Evolutionary conservation across 1,284 basidiomycete species (phyloP).

Genomic region (Trichosporon coremiiforme): DNA sequence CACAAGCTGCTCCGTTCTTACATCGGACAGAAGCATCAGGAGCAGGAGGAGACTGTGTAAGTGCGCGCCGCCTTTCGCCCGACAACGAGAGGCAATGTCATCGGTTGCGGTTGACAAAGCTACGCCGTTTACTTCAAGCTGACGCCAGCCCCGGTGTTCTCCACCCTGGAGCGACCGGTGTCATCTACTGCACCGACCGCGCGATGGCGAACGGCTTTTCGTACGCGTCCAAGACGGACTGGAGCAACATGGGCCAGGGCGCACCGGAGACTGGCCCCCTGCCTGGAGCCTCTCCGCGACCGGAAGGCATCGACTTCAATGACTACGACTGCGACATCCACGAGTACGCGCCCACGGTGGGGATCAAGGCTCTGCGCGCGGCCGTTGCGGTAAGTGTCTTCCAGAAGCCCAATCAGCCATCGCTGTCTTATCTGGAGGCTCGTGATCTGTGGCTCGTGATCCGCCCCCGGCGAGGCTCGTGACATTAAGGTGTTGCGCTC

Average conservation of each 20-base stretch:
- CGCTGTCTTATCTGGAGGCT: not conserved
- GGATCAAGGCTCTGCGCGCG: constrained; percentile 66
- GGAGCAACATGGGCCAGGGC: constrained; percentile 68
- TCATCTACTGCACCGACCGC: constrained; percentile 81
- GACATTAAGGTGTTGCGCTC: not conserved
- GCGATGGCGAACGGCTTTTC: constrained; percentile 74
- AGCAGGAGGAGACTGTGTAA: constrained; percentile 32
- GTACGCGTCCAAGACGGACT: constrained; percentile 66
- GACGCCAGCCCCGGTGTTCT: constrained; percentile 54
- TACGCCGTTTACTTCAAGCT: too few relatives aligned
- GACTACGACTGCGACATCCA: constrained; percentile 65
- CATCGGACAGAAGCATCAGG: constrained; percentile 31
- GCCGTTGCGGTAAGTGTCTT: constrained; percentile 40
- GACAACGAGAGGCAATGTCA: too few relatives aligned
- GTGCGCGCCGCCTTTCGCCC: not conserved
- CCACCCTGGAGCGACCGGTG: constrained; percentile 58
- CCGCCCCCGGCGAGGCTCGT: not conserved
- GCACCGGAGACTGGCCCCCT: constrained; percentile 63
- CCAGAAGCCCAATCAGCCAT: not conserved
- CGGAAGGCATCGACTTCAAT: constrained; percentile 63
- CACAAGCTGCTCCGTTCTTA: constrained; percentile 61
- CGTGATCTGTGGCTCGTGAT: not conserved
- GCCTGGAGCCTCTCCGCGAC: constrained; percentile 70
- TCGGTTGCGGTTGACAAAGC: too few relatives aligned
- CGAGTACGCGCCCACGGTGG: constrained; percentile 91